Evolutionary conservation across 768 basidiomycete genomes (phyloP), one percentile per base, ranked within the genome.

Genomic region (Cystofilobasidium macerans): DNA sequence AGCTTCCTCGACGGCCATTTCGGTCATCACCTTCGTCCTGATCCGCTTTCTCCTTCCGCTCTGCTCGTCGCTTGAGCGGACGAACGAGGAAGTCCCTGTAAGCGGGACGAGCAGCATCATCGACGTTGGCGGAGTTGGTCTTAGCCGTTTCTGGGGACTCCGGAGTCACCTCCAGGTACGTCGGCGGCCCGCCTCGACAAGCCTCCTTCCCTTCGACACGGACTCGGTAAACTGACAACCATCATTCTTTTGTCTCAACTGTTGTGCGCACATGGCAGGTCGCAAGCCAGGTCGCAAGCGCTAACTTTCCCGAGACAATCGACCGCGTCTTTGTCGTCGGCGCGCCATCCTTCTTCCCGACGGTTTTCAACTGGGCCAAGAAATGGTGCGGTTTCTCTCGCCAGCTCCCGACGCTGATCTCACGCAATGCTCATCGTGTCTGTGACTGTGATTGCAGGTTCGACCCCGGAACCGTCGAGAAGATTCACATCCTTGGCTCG

Each of bases 291-390:
- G 67, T 68, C n/a, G 67, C 67, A 3, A 63, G 57, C 26, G 67
- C 67, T 9, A 68, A 68, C 48, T 68, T 68, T 38, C 67, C 67
- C 7, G 67, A 68, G 54, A 68, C 67, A 45, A 68, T 68, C 35
- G 67, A 64, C 57, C 67, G 67, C 28, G 67, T 68, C 16, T 63
- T 63, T 24, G 67, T 68, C 28, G 61, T 68, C 20, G 67, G 67
- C 26, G 67, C 67, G 26, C 67, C 67, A 9, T 68, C 67, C 16
- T 68, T 68, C 56, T 68, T 68, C 62, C 67, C 67, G 32, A 68
- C 67, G 16, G 67, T 68, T 4, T 68, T 58, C 47, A 64, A 64
- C 61, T 68, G 67, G 67, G 67, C 62, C 36, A 68, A 68, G 62
- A 68, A 68, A 35, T 68, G 67, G 67, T 68, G 35, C 30, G 65